These are phyloP conservation scores for Delonix regia DNA, from an alignment of 306 rosid genomes.

Conservation along the genomic window DNA sequence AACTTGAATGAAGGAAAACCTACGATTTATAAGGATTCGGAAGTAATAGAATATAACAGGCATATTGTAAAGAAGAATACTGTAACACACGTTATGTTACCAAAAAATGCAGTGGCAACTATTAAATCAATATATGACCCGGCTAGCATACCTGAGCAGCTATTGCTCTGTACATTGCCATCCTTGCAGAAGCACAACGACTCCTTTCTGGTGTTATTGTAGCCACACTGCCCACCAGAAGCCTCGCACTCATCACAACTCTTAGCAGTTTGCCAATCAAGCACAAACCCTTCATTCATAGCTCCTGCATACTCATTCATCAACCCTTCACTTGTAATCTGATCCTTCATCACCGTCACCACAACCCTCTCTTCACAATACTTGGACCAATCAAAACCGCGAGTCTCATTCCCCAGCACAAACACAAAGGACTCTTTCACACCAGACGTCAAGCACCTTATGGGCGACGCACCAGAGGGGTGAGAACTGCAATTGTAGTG, in stretches of 20 bases:
- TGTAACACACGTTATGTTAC: not conserved
- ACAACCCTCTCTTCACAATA: constrained; percentile 27
- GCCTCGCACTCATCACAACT: constrained; percentile 39
- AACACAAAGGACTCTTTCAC: constrained; percentile 40
- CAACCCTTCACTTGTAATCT: constrained; percentile 31
- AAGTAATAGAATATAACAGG: not conserved
- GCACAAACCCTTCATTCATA: constrained; percentile 46
- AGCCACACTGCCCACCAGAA: constrained; percentile 44
- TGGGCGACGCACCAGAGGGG: constrained; percentile 32
- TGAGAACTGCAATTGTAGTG: constrained; percentile 42
- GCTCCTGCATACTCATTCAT: constrained; percentile 37
- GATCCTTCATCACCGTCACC: constrained; percentile 45
- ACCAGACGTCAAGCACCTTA: constrained; percentile 34
- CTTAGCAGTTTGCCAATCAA: constrained; percentile 34
- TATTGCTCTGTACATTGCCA: constrained; percentile 29
- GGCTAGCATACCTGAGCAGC: constrained; percentile 38
- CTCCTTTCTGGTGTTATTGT: constrained; percentile 17
- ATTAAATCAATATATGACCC: not conserved
- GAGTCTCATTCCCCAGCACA: constrained; percentile 33
- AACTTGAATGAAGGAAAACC: not conserved
- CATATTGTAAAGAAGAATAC: too few species aligned
- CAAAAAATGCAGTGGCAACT: not conserved
- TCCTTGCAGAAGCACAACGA: constrained; percentile 44
- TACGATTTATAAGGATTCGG: not conserved
- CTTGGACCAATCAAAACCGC: constrained; percentile 38